These are phyloP conservation scores for Agaricales sp. DNA, from an alignment of 1,284 basidiomycete genomes.

Conservation along the genomic window DNA sequence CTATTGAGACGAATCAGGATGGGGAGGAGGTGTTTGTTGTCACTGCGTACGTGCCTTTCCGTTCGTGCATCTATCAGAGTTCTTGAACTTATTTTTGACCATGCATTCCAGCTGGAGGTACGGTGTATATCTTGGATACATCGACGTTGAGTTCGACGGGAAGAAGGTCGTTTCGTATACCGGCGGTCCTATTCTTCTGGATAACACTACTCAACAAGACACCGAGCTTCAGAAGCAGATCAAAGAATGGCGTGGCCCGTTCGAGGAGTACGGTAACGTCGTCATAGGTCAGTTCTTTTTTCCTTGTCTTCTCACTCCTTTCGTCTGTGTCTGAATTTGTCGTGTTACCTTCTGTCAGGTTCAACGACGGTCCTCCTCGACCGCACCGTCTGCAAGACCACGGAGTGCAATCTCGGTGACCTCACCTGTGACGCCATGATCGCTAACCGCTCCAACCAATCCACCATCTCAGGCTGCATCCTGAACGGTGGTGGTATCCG, in stretches of 20 bases:
- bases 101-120: conserved; percentile 19
- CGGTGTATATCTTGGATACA: conserved; percentile 31
- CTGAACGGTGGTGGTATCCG: conserved; percentile 27
- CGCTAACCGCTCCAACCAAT: conserved; percentile 20
- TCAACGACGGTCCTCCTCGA: conserved; percentile 18
- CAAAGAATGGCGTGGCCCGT: conserved; percentile 25
- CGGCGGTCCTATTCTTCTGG: conserved; percentile 29
- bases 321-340: too few species aligned
- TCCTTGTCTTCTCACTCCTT: too few species aligned
- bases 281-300: conserved; percentile 24
- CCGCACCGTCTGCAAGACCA: conserved; percentile 23
- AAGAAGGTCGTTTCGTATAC: conserved; percentile 27
- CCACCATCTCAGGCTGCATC: conserved; percentile 21
- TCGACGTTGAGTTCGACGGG: conserved; percentile 27
- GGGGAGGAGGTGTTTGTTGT: conserved; percentile 34
- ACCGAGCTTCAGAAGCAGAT: conserved; percentile 24
- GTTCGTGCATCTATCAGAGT: background rate
- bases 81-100: background rate
- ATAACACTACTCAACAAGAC: conserved; percentile 23
- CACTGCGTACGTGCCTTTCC: conserved; percentile 16
- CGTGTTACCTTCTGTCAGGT: too few species aligned
- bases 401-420: conserved; percentile 30
- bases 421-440: conserved; percentile 28
- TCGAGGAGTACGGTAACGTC: conserved; percentile 19
- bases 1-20: conserved; percentile 26